Conservation (phyloP, 805 yeast species). For the Hanseniaspora thailandica region DNA sequence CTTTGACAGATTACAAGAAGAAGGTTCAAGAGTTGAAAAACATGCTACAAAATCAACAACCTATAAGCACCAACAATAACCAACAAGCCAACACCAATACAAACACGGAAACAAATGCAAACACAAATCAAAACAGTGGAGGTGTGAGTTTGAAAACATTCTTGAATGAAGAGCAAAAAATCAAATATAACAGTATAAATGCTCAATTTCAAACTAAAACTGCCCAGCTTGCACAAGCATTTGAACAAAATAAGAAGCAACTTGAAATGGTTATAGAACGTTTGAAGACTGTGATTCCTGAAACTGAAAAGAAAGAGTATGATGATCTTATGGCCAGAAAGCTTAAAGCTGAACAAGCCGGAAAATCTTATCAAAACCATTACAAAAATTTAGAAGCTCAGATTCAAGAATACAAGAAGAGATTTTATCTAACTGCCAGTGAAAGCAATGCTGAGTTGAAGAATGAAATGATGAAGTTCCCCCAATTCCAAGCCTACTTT, state of each 20-base stretch:
- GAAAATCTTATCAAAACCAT: slow-evolving; percentile 22
- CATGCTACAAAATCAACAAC: slow-evolving; percentile 15
- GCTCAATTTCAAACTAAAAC: slow-evolving; percentile 25
- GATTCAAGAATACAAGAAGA: slow-evolving; percentile 25
- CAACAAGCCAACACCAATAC: slow-evolving; percentile 8
- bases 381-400: slow-evolving; percentile 24
- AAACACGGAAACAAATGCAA: slow-evolving; percentile 13
- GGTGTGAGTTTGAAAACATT: slow-evolving; percentile 23
- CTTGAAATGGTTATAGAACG: slow-evolving; percentile 25
- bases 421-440: slow-evolving; percentile 29
- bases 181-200: slow-evolving; percentile 23
- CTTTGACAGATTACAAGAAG: slow-evolving; percentile 6
- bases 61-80: slow-evolving; percentile 16
- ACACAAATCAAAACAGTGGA: slow-evolving; percentile 15
- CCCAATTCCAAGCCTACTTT: not conserved
- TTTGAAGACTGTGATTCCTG: slow-evolving; percentile 14
- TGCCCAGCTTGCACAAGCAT: slow-evolving; percentile 26
- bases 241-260: slow-evolving; percentile 24
- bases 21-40: slow-evolving; percentile 5
- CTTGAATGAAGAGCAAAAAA: slow-evolving; percentile 26
- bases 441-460: slow-evolving; percentile 27
- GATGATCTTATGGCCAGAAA: slow-evolving; percentile 25
- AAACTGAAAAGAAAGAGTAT: slow-evolving; percentile 14
- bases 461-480: slow-evolving; percentile 22
- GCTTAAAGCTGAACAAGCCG: slow-evolving; percentile 22